Conservation (phyloP, 306 rosid genomes). For the Rosa lucieae region DNA sequence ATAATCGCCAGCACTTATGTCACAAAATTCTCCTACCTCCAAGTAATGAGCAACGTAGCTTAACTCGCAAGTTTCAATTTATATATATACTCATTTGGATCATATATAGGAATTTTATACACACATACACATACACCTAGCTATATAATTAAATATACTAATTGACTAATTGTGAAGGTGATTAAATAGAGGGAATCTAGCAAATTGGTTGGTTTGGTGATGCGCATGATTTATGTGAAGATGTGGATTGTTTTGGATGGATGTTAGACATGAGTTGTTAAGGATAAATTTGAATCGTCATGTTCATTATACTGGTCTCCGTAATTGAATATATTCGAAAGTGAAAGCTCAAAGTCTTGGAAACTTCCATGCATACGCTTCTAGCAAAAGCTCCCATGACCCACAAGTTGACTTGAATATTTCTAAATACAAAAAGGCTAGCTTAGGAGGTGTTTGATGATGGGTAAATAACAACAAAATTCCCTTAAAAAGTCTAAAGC, state of each 20-base stretch:
- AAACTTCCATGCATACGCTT: slow-evolving; percentile 31
- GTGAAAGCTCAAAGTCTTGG: slow-evolving; percentile 18
- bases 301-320: background rate
- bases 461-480: slow-evolving; percentile 32
- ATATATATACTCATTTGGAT: background rate
- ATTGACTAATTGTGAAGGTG: background rate
- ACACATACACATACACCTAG: background rate
- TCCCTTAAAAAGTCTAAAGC: slow-evolving; percentile 11
- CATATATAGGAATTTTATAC: background rate
- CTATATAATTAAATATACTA: background rate
- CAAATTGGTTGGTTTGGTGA: background rate
- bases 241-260: slow-evolving; percentile 20
- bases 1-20: slow-evolving; percentile 22
- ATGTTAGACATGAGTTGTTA: slow-evolving; percentile 3
- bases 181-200: background rate
- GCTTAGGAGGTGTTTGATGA: background rate
- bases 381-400: slow-evolving; percentile 18
- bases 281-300: background rate
- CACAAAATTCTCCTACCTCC: slow-evolving; percentile 9
- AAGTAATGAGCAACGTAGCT: background rate
- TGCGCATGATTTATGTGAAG: slow-evolving; percentile 4
- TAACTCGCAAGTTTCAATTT: slow-evolving; percentile 7
- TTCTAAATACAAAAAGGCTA: background rate
- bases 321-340: slow-evolving; percentile 10
- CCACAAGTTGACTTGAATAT: slow-evolving; percentile 38